Conservation (phyloP, 2,329 filamentous ascomycete genomes). For the Xylaria sp. region DNA sequence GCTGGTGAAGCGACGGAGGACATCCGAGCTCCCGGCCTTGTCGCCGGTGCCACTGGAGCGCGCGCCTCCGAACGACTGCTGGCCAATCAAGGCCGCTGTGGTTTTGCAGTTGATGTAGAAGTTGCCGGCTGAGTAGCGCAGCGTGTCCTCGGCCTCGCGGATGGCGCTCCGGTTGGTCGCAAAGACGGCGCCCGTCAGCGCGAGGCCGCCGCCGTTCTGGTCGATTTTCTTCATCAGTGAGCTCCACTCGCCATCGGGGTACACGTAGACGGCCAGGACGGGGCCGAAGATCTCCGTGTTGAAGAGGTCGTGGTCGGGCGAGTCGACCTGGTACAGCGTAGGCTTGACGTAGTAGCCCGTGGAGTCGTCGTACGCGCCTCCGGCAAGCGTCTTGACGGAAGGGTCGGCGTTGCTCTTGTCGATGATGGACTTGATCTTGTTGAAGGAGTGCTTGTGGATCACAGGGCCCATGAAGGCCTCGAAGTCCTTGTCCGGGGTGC, state of each 20-base stretch:
- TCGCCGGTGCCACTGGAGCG: conserved; percentile 3
- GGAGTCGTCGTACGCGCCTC: conserved; percentile 7
- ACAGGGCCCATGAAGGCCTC: conserved; percentile 9
- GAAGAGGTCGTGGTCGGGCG: conserved; percentile 3
- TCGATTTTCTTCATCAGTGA: conserved; percentile 3
- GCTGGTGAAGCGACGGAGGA: conserved; percentile 2
- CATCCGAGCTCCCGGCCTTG: conserved; percentile 9
- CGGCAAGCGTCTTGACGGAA: not conserved
- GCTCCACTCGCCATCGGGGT: not conserved
- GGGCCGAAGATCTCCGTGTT: conserved; percentile 14
- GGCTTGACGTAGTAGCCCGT: conserved; percentile 10
- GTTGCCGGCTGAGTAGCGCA: conserved; percentile 5
- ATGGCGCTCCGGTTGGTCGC: not conserved
- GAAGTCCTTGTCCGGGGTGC: conserved; percentile 2
- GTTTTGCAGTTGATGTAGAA: conserved; percentile 14
- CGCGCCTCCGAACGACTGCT: conserved; percentile 6
- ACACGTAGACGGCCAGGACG: conserved; percentile 1
- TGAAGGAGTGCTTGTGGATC: conserved; percentile 3
- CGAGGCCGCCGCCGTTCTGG: not conserved
- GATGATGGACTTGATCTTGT: conserved; percentile 7
- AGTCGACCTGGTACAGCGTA: conserved; percentile 6
- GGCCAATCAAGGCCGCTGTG: not conserved
- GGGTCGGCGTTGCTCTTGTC: conserved; percentile 4
- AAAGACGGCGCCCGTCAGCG: conserved; percentile 3
- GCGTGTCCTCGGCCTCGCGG: conserved; percentile 12